Base-by-base conservation (phyloP, 202 grass and related monocot genomes). In the Carex arenaria region DNA sequence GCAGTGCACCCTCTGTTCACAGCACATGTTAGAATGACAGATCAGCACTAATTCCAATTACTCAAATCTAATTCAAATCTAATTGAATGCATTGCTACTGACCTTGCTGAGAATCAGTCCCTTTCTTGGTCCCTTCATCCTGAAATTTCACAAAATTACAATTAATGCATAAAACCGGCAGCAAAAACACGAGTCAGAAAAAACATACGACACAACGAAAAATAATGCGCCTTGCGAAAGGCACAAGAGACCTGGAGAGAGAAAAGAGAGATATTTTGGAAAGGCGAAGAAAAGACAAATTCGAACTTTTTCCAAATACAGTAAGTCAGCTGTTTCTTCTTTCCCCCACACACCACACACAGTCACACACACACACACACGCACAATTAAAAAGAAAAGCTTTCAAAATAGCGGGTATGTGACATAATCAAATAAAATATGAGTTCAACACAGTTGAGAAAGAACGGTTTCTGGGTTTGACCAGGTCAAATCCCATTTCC, bases 41-140 rank as follows among this genome's bases (percentile, higher is more conserved):
- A 78, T 69, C 74, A 73, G 73, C 84, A 79, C 79, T 64, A 85
- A 61, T 87, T 87, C 85, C 90, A 90, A 75, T 79, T 85, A 85
- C 83, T 78, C 71, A 86, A 92, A 78, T 47, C 85, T 38, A 85
- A 89, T 91, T 76, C 65, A 38, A 38, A 38, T 38, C 36, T 66
- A 66, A 66, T 66, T 66, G 28, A 66, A 67, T 42, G 7, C 66
- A 80, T 22, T 70, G 18, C 18, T 30, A 89, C 84, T 71, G 62
- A 89, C 87, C 87, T 89, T 85, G 84, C 53, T 28, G 53, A 40
- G 71, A 83, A 70, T 67, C 80, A 26, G 70, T 89, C 80, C 53
- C 72, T 89, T 86, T 86, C 72, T 65, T 15, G 12, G 80, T 79
- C 20, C 61, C 52, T 82, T 64, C 80, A 26, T n/a, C 79, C 84